phyloP scores from a whole-genome alignment of 2,329 filamentous ascomycete genomes.

The Coniochaeta sp. region DNA sequence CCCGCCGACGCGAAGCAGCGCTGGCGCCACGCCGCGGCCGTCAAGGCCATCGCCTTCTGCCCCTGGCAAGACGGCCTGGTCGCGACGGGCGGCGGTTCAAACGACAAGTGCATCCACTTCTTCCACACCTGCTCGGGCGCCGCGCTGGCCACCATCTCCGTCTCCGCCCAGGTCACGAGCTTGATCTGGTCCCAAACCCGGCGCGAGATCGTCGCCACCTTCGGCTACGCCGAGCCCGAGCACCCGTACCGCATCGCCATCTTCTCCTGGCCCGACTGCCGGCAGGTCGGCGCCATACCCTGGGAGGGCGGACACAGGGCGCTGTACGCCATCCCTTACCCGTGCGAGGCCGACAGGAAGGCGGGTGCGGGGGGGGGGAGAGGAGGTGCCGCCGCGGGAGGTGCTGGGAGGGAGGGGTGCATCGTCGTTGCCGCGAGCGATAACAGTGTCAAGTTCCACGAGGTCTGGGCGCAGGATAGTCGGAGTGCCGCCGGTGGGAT shows the following conservation, averaged over 20 bases:
- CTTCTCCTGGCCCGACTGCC: slow-evolving; percentile 90
- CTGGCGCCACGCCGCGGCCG: slow-evolving; percentile 76
- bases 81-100: slow-evolving; percentile 87
- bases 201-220: slow-evolving; percentile 85
- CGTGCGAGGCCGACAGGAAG: slow-evolving; percentile 39
- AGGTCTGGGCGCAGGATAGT: slow-evolving; percentile 71
- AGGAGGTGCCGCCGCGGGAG: slow-evolving; percentile 26
- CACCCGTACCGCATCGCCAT: slow-evolving; percentile 86
- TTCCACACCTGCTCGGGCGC: slow-evolving; percentile 81
- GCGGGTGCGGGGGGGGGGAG: no score
- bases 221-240: slow-evolving; percentile 87
- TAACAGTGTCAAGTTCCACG: slow-evolving; percentile 89
- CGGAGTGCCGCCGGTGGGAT: slow-evolving; percentile 44
- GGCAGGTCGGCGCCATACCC: slow-evolving; percentile 75
- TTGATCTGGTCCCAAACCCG: slow-evolving; percentile 83
- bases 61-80: slow-evolving; percentile 85
- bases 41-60: slow-evolving; percentile 96
- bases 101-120: slow-evolving; percentile 94
- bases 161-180: slow-evolving; percentile 87
- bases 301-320: slow-evolving; percentile 76
- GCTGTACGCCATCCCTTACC: slow-evolving; percentile 82
- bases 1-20: slow-evolving; percentile 58
- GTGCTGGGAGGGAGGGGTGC: slow-evolving; percentile 62
- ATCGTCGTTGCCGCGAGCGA: slow-evolving; percentile 90
- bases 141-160: slow-evolving; percentile 81